Base-by-base conservation (phyloP, 2,329 filamentous ascomycete genomes). In the Aspergillus latus region DNA sequence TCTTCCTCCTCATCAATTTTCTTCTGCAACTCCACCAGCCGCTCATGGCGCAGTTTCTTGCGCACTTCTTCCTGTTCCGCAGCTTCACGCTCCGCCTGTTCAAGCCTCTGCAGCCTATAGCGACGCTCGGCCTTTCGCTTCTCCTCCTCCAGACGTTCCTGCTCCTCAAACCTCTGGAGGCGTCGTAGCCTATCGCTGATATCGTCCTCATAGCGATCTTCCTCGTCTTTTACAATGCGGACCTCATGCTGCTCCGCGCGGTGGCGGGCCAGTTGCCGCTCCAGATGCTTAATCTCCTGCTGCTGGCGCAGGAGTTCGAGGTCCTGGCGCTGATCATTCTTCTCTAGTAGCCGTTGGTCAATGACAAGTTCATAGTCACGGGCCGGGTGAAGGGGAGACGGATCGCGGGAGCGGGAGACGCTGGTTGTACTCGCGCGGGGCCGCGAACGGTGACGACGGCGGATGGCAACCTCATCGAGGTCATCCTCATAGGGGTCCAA, bases 1-100 rank as follows among this genome's bases (percentile, higher is more conserved):
- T 80, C 76, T 48, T 78, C 74, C 56, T 78, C 76, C 53, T 78
- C 71, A 26, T 74, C 70, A 16, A 72, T 66, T 56, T 71, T 68
- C 40, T 68, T 63, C 45, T 69, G 66, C 5, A 70, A 62, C 16
- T 71, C 69, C 54, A 63, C 62, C 28, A 78, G 56, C 45, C 64
- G 64, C 53, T 68, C 64, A 45, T 69, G 61, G 9, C 64, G 59
- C 21, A 73, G 53, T 48, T 66, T 68, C 5, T 63, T 59, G 53
- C 67, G 66, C 34, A 72, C 53, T 58, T 73, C 68, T 49, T 73
- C 70, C 48, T 68, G 60, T 54, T 69, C 66, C 4, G 65, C 66
- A 59, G 68, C 66, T 66, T 71, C 45, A 10, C 39, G 37, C 44
- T 54, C 52, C 8, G 52, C 52, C 29, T 34, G 8, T 15, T 54